Base-by-base conservation (phyloP, 1,139 yeast species). In the Meyerozyma elateridarum region DNA sequence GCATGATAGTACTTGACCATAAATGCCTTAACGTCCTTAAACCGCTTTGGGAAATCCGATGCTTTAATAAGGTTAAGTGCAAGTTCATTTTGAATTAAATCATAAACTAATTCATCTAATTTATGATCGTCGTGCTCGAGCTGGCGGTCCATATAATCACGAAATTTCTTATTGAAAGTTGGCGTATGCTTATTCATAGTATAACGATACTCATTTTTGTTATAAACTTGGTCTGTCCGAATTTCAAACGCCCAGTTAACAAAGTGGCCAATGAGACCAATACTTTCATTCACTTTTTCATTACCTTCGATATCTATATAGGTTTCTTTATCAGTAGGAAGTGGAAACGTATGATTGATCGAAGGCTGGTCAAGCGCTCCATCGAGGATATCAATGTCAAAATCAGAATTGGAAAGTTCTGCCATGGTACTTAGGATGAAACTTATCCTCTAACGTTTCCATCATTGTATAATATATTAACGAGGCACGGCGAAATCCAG, bases 331-430 rank as follows among this genome's bases (percentile, higher is more conserved):
- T 64, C 69, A 8, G 51, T 51, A 5, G 74, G 73, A 13, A 67
- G 51, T 0, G 73, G 73, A 40, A 64, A 64, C 4, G 61, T 44
- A 24, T 65, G 52, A 2, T 52, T 59, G 27, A 68, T 45, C 24
- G 48, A 48, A 20, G 72, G 72, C 4, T 44, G 30, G 1, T 41
- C 35, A 14, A 57, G 45, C 3, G 66, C 61, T 44, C 60, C 56
- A 7, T 63, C 64, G 20, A 67, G 54, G 34, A 68, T 52, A 42
- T 68, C 65, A 39, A 67, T 54, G 39, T 67, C 55, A n/a, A n/a
- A n/a, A n/a, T n/a, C n/a, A n/a, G 15, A 43, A 43, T n/a, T n/a
- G n/a, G n/a, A n/a, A n/a, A n/a, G n/a, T n/a, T n/a, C n/a, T n/a
- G n/a, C n/a, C n/a, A n/a, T n/a, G n/a, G n/a, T n/a, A n/a, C n/a